phyloP scores from a whole-genome alignment of 495 filamentous ascomycete species.

The Penicillium herquei region DNA sequence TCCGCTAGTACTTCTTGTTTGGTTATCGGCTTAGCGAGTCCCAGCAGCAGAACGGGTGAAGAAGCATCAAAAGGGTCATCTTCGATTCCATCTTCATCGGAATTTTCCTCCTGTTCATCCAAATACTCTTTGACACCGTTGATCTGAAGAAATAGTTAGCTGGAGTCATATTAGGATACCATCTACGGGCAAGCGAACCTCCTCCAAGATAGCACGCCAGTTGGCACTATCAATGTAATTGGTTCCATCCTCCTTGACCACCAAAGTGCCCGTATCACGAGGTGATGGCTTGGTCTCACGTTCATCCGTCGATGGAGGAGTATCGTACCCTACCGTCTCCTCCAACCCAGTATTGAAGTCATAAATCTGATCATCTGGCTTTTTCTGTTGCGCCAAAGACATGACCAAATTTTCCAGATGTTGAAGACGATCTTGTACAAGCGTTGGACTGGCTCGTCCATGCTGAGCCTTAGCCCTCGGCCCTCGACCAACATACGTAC shows the following conservation, averaged over 20 bases:
- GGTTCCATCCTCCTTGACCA: constrained; percentile 52
- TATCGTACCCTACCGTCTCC: constrained; percentile 11
- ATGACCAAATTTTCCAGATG: constrained; percentile 53
- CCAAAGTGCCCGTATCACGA: constrained; percentile 59
- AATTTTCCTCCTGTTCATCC: constrained; percentile 24
- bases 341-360: constrained; percentile 11
- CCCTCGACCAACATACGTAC: constrained; percentile 42
- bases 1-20: constrained; percentile 40
- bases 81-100: constrained; percentile 26
- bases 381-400: constrained; percentile 42
- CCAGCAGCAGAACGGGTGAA: constrained; percentile 42
- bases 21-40: constrained; percentile 27
- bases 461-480: constrained; percentile 33
- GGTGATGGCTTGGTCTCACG: constrained; percentile 51
- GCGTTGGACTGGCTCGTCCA: constrained; percentile 32
- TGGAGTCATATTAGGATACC: not conserved
- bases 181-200: constrained; percentile 31
- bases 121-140: constrained; percentile 31
- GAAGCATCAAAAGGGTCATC: constrained; percentile 18
- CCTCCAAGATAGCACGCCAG: constrained; percentile 52
- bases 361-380: constrained; percentile 11
- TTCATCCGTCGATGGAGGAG: constrained; percentile 60
- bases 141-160: constrained; percentile 31
- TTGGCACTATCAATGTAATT: constrained; percentile 50
- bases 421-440: constrained; percentile 48